Conservation (phyloP, 805 yeast species). For the Nakazawaea ambrosiae region DNA sequence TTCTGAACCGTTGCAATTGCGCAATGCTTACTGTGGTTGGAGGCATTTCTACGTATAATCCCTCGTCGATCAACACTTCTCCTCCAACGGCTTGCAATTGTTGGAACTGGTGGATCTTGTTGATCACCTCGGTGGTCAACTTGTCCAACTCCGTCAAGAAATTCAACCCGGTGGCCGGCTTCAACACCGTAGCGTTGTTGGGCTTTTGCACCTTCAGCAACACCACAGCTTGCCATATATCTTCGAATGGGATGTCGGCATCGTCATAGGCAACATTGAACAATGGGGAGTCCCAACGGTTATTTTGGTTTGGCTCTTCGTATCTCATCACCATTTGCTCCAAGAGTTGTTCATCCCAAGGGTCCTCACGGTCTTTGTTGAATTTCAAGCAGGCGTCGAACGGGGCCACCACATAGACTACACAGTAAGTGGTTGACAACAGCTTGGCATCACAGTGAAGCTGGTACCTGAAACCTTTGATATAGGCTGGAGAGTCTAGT, state of each 20-base stretch:
- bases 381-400: conserved; percentile 53
- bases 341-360: conserved; percentile 64
- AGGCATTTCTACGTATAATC: conserved; percentile 56
- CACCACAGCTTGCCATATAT: conserved; percentile 57
- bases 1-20: conserved; percentile 73
- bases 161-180: conserved; percentile 71
- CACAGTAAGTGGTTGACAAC: conserved; percentile 72
- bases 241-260: conserved; percentile 50
- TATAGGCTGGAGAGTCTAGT: conserved; percentile 80
- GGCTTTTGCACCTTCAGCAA: conserved; percentile 63
- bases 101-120: conserved; percentile 56
- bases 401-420: conserved; percentile 73
- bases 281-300: conserved; percentile 93
- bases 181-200: conserved; percentile 76
- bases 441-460: conserved; percentile 90
- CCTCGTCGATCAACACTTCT: conserved; percentile 35
- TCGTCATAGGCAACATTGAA: conserved; percentile 61
- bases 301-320: conserved; percentile 85
- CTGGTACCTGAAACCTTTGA: conserved; percentile 94
- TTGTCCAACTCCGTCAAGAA: conserved; percentile 75
- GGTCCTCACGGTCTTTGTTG: conserved; percentile 36
- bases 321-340: conserved; percentile 72
- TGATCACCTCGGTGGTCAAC: conserved; percentile 58
- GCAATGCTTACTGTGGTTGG: conserved; percentile 55
- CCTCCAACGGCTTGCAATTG: conserved; percentile 44